Conservation (phyloP, 345 rosid genomes). For the Cardamine chenopodiifolia region DNA sequence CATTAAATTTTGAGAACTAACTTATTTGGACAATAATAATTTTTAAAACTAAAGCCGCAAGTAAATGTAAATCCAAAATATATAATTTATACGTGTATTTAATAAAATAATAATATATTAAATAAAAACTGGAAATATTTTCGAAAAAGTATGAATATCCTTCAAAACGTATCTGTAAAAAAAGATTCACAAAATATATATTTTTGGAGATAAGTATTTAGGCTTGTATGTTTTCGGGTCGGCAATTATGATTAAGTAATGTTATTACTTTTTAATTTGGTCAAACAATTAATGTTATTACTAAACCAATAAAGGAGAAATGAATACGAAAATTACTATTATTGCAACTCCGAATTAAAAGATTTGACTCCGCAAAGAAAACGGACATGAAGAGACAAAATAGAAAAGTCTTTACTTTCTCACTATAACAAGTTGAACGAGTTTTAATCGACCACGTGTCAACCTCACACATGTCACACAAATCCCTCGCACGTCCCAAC, state of each 20-base stretch:
- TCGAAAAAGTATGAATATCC: not conserved
- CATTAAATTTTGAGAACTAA: not conserved
- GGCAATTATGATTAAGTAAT: not conserved
- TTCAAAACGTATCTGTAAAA: not conserved
- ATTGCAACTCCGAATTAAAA: constrained; percentile 3
- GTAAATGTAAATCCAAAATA: not conserved
- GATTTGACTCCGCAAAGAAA: constrained; percentile 13
- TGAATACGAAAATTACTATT: not conserved
- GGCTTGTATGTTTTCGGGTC: not conserved
- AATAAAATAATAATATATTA: not conserved
- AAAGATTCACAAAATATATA: not conserved
- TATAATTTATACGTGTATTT: not conserved
- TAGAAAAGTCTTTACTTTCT: constrained; percentile 40
- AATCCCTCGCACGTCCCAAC: constrained; percentile 20
- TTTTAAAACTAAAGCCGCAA: not conserved
- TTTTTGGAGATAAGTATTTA: not conserved
- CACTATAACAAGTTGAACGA: constrained; percentile 27
- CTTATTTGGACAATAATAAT: not conserved
- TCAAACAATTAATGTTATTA: not conserved
- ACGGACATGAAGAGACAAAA: constrained; percentile 37
- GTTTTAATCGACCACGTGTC: constrained; percentile 31
- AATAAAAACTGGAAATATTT: not conserved
- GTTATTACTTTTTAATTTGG: not conserved
- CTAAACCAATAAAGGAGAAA: not conserved
- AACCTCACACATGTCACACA: not conserved